Base-by-base conservation (phyloP, 2,329 filamentous ascomycete genomes). In the Ustilaginoidea virens region DNA sequence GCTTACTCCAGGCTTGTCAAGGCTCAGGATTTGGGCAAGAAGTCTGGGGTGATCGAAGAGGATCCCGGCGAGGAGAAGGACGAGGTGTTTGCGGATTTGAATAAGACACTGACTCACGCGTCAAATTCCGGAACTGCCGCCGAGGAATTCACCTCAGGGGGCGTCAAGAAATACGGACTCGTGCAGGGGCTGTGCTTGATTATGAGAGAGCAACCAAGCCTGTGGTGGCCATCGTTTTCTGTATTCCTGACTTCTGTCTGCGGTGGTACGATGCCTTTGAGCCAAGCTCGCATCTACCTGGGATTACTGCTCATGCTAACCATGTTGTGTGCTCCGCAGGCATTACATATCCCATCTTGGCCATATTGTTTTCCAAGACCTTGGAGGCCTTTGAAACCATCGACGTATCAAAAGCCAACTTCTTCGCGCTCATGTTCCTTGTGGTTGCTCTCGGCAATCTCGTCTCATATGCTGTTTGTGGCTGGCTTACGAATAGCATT, bases 361-460 rank as follows among this genome's bases (percentile, higher is more conserved):
- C 59, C 2, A 33, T 58, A 1, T 44, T 58, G 12, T 56, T 60
- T 30, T 45, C 53, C 5, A 49, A 44, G 19, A 52, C 55, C 10
- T 53, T 60, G 45, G 43, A 51, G 3, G 50, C 52, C 1, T 59
- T 59, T 18, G 39, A 51, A 25, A 40, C 37, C 0, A 23, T 44
- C 3, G 45, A 55, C 14, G 41, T 51, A 9, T 23, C 19, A n/a
- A 39, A 42, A 15, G 60, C 54, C 5, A 60, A 71, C 44, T 68
- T 69, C 37, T 69, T 58, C 44, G 51, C 63, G 0, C 53, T 66
- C 27, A 69, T 71, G 64, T 70, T 70, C 41, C 65, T 69, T 28
- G 46, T 69, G 1, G 46, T 68, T 11, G 66, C 66, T 1, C 43
- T 61, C 7, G 59, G 47, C 3, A 57, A 61, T 18, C 43, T 63